Base-by-base conservation (phyloP, 1,284 basidiomycete genomes). In the Rhodofomes roseus region DNA sequence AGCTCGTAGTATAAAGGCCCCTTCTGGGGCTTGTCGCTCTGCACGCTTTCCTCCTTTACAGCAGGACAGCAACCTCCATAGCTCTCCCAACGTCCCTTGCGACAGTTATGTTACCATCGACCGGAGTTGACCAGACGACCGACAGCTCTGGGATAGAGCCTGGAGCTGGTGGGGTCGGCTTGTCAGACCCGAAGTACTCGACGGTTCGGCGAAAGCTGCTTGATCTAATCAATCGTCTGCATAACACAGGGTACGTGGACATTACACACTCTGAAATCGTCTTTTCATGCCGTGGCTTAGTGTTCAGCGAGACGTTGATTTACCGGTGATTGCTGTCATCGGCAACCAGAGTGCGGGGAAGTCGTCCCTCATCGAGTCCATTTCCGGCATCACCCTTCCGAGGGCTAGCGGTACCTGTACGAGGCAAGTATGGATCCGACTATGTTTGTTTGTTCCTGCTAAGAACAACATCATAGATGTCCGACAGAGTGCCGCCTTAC, bases 341-440 rank as follows among this genome's bases (percentile, higher is more conserved):
- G 71, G 71, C 2, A 67, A 66, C 2, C 71, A 72, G 62, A 87
- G 84, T 52, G 85, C 85, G 0, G 90, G 89, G 0, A 92, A 92
- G 64, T 89, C 86, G 0, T 89, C 87, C 0, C 75, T 91, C 2
- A 89, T 92, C 14, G 89, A 92, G 63, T 80, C 87, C 0, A 90
- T 92, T 34, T 88, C 85, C 18, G 87, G 87, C 0, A 82, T 90
- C 55, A 86, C 80, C 0, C 72, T 92, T 0, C 89, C 89, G 18
- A 80, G 88, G 6, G 85, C 85, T 4, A 72, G 75, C n/a, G 83
- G 83, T 0, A 85, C 84, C 0, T 92, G 89, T 62, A 92, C 90
- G 0, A 77, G 89, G 85, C 71, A 41, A 34, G 56, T 52, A 4
- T 16, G 20, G 1, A 1, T 22, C 22, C 29, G 44, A 58, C 12